Evolutionary conservation across 2,329 filamentous ascomycete genomes (phyloP), one percentile per base, ranked within the genome.

Genomic region (Daldinia eschscholtzii): DNA sequence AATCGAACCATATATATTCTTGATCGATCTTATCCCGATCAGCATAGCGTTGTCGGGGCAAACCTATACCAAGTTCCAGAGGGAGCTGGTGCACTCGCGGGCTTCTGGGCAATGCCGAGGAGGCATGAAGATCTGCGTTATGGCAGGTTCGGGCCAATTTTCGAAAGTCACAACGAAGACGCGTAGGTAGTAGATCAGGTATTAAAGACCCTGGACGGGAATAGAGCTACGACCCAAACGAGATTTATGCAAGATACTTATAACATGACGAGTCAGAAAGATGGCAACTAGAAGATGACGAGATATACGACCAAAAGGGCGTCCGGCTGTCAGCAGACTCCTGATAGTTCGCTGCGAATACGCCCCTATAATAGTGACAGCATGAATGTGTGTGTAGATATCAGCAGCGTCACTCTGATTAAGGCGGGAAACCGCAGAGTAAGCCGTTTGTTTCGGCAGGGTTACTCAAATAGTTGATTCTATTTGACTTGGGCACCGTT

Each of bases 41-140:
- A 33, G 18, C 28, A 15, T 33, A 18, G 7, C 15, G 26, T 52
- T 26, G 26, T 13, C 5, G 15, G 15, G 15, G 26, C 15, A 15
- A 52, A 30, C 2, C 3, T 52, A 30, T 33, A 6, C 3, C 46
- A 52, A 2, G 13, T 52, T 33, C 46, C 46, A 15, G 28, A 18
- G 28, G 46, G 28, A 52, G 46, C 46, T 6, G 26, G 7, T 52
- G n/a, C 10, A 52, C 28, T 52, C 15, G 10, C 28, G 7, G 68
- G 70, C 4, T 67, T 72, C 52, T 72, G 65, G 65, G 64, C 68
- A 7, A 39, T 72, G 4, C 63, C 67, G 15, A 67, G 48, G 55
- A 58, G 53, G 28, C 41, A 44, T 39, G 35, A 65, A 26, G 26
- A 35, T 13, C 55, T 72, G 13, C 46, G 55, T 15, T 65, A 65